Evolutionary conservation across 768 basidiomycete species (phyloP).

Genomic region (Leucogyrophana mollusca): DNA sequence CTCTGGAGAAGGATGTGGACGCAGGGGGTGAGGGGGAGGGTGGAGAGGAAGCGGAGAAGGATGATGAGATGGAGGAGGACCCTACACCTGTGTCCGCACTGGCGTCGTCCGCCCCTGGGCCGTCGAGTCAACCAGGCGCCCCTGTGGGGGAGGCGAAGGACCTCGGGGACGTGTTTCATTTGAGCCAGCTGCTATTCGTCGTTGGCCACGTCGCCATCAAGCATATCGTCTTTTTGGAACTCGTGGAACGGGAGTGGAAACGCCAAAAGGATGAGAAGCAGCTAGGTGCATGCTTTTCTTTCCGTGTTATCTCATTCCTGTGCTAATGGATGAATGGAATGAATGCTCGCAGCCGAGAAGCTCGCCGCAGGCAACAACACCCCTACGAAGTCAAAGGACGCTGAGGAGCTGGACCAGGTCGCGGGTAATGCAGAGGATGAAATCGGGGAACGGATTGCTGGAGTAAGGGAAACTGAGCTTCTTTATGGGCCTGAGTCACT

Average conservation of each 20-base stretch:
- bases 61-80: slow-evolving; percentile 35
- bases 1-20: slow-evolving; percentile 38
- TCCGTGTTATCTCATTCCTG: not conserved
- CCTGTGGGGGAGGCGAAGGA: slow-evolving; percentile 41
- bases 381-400: slow-evolving; percentile 48
- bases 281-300: slow-evolving; percentile 62
- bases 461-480: slow-evolving; percentile 82
- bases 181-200: slow-evolving; percentile 92
- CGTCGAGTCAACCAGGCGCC: slow-evolving; percentile 4
- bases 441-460: slow-evolving; percentile 88
- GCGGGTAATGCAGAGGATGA: slow-evolving; percentile 98
- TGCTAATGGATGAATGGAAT: slow-evolving; percentile 2
- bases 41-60: slow-evolving; percentile 47
- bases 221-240: slow-evolving; percentile 93
- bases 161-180: slow-evolving; percentile 77
- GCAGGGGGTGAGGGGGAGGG: slow-evolving; percentile 13
- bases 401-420: slow-evolving; percentile 94
- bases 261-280: slow-evolving; percentile 90
- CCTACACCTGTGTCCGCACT: slow-evolving; percentile 24
- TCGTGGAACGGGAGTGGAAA: slow-evolving; percentile 96
- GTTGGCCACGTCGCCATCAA: slow-evolving; percentile 98
- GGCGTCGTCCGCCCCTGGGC: slow-evolving; percentile 10
- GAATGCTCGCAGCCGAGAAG: slow-evolving; percentile 53
- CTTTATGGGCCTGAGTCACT: slow-evolving; percentile 82
- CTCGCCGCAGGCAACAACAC: slow-evolving; percentile 38